phyloP scores from a whole-genome alignment of 1,139 yeast genomes.

The Protomyces pachydermus region DNA sequence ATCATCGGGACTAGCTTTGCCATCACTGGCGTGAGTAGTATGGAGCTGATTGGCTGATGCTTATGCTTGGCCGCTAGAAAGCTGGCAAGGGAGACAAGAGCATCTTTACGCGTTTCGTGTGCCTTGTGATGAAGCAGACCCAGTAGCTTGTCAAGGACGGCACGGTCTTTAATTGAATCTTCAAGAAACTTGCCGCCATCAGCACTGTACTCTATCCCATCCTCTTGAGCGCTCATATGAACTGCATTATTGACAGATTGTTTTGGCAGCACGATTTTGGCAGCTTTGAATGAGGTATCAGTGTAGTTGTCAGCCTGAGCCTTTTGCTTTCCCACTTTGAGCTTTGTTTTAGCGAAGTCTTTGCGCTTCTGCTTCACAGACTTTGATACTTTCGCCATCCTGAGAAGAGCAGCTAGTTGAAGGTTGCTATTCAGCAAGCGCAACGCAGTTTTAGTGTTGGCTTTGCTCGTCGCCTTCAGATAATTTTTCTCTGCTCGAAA shows the following conservation, averaged over 20 bases:
- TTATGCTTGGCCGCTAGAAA: slow-evolving; percentile 21
- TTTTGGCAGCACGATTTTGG: slow-evolving; percentile 58
- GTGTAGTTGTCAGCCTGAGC: slow-evolving; percentile 70
- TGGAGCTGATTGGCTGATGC: slow-evolving; percentile 28
- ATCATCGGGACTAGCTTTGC: slow-evolving; percentile 53
- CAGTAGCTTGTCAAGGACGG: slow-evolving; percentile 43
- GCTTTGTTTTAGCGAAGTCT: slow-evolving; percentile 54
- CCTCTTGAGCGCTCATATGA: slow-evolving; percentile 20
- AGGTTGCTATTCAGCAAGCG: too few relatives aligned
- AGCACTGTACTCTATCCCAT: not conserved
- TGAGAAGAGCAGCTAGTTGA: not conserved
- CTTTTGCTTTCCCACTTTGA: slow-evolving; percentile 80
- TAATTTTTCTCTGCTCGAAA: not conserved
- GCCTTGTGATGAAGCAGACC: slow-evolving; percentile 77
- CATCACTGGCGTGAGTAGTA: slow-evolving; percentile 45
- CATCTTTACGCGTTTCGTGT: slow-evolving; percentile 39
- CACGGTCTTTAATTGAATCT: slow-evolving; percentile 13
- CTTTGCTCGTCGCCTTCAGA: not conserved
- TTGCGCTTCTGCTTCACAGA: slow-evolving; percentile 23
- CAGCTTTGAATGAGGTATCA: slow-evolving; percentile 79
- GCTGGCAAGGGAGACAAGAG: slow-evolving; percentile 21
- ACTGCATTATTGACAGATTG: slow-evolving; percentile 44
- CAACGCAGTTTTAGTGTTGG: not conserved
- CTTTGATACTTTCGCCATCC: slow-evolving; percentile 23
- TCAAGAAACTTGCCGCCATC: slow-evolving; percentile 3